These are phyloP conservation scores for Cucurbita moschata DNA, from an alignment of 306 rosid genomes.

Conservation along the genomic window DNA sequence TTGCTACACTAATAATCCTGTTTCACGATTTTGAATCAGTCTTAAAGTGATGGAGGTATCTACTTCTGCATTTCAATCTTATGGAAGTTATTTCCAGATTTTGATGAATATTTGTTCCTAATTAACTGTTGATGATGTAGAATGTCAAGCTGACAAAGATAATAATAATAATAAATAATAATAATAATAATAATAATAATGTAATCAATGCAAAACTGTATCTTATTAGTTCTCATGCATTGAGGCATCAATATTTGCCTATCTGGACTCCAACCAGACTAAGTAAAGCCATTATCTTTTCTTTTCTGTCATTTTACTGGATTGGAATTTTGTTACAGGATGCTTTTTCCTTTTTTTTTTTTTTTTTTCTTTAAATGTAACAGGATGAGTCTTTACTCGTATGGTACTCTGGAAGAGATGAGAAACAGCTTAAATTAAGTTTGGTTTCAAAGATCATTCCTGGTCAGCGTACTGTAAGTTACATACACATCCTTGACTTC, in stretches of 20 bases:
- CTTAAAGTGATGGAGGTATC: neutral
- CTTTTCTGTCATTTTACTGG: neutral
- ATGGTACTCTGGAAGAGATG: slow-evolving; percentile 89
- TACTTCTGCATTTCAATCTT: neutral
- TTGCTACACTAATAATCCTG: neutral
- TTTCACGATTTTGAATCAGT: neutral
- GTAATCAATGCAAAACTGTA: neutral
- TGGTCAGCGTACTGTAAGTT: slow-evolving; percentile 96
- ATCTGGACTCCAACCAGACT: neutral
- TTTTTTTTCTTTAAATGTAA: neutral
- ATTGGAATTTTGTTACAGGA: slow-evolving; percentile 36
- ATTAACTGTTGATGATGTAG: neutral
- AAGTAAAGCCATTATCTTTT: slow-evolving; percentile 11
- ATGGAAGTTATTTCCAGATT: neutral
- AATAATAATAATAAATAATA: too few relatives aligned
- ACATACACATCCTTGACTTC: neutral
- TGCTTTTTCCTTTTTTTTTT: slow-evolving; percentile 18
- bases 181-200: neutral
- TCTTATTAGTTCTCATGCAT: neutral
- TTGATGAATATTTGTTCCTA: neutral
- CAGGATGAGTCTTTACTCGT: slow-evolving; percentile 82
- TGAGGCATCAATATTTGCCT: neutral
- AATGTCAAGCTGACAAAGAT: neutral
- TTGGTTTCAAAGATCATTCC: slow-evolving; percentile 77
- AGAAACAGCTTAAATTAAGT: slow-evolving; percentile 61